phyloP scores from a whole-genome alignment of 2,329 filamentous ascomycete genomes.

The Ceratocystis albifundus region DNA sequence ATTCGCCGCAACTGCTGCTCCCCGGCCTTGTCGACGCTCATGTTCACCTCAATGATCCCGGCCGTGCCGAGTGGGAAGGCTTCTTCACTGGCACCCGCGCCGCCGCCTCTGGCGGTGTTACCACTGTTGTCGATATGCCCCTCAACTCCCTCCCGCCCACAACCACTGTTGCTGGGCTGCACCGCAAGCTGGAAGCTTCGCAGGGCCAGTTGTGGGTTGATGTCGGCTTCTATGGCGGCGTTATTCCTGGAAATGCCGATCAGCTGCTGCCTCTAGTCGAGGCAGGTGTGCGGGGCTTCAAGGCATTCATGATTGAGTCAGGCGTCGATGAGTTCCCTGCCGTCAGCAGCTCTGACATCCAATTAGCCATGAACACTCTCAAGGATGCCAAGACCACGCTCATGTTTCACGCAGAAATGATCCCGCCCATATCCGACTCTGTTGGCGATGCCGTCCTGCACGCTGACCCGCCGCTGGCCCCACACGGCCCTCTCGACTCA shows the following conservation, averaged over 20 bases:
- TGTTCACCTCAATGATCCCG: constrained; percentile 94
- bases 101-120: constrained; percentile 89
- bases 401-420: constrained; percentile 99
- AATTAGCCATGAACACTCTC: constrained; percentile 66
- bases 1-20: constrained; percentile 72
- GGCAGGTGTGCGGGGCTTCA: constrained; percentile 86
- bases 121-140: constrained; percentile 95
- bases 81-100: constrained; percentile 92
- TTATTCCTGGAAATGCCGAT: constrained; percentile 76
- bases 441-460: constrained; percentile 65
- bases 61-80: constrained; percentile 94
- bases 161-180: constrained; percentile 70
- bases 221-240: constrained; percentile 94
- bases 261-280: constrained; percentile 72
- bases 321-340: constrained; percentile 95
- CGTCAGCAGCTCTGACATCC: constrained; percentile 68
- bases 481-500: constrained; percentile 57
- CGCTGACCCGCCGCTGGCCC: constrained; percentile 57
- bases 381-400: constrained; percentile 75
- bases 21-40: constrained; percentile 93
- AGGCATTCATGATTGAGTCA: constrained; percentile 93
- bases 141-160: constrained; percentile 94
- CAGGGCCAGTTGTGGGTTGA: constrained; percentile 91
- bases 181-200: constrained; percentile 76
- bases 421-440: constrained; percentile 70